A percentile compares a stretch with the other conserved stretches of the same genome.
Evolutionary conservation across 2,329 filamentous ascomycete species (phyloP).

Genomic region (Penicillium sp.): DNA sequence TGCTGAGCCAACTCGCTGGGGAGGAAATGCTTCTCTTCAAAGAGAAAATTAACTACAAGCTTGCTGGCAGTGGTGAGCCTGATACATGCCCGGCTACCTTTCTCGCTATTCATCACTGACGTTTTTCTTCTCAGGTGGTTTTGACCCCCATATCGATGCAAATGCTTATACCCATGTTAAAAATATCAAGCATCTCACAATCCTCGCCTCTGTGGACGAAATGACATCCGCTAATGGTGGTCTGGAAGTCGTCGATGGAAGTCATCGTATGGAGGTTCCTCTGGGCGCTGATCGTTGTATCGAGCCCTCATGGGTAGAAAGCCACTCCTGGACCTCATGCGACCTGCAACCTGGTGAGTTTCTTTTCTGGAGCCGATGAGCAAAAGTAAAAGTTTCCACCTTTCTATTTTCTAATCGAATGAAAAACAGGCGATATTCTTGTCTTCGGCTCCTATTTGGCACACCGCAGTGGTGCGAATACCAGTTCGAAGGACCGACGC

Average conservation of each 20-base stretch:
- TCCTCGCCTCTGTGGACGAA: constrained; percentile 45
- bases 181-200: constrained; percentile 46
- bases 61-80: constrained; percentile 41
- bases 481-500: constrained; percentile 38
- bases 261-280: constrained; percentile 41
- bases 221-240: constrained; percentile 44
- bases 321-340: constrained; percentile 40
- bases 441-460: constrained; percentile 48
- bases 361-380: neutral
- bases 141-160: constrained; percentile 47
- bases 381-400: neutral
- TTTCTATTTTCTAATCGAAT: neutral
- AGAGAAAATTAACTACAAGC: constrained; percentile 51
- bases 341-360: constrained; percentile 38
- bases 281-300: constrained; percentile 42
- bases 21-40: constrained; percentile 50
- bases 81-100: neutral
- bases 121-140: constrained; percentile 32
- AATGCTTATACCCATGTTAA: constrained; percentile 49
- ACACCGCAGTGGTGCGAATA: constrained; percentile 43
- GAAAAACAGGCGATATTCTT: constrained; percentile 37
- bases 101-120: neutral
- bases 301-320: constrained; percentile 38
- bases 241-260: constrained; percentile 46
- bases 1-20: constrained; percentile 39